Percentiles rank a stretch among this genome's conserved stretches.
phyloP scores from a whole-genome alignment of 805 yeast species.

The Kazachstania viticola region DNA sequence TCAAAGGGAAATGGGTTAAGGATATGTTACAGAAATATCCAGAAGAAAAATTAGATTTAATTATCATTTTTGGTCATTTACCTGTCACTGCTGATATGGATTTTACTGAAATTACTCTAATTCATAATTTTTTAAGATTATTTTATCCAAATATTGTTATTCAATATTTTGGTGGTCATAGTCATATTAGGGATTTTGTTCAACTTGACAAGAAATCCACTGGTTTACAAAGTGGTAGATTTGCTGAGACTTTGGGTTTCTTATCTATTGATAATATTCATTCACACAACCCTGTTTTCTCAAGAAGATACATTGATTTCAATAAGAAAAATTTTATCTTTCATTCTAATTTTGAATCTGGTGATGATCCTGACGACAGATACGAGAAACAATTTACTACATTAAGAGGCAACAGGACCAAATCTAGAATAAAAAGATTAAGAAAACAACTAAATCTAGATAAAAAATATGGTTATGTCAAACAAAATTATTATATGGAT shows the following conservation, averaged over 20 bases:
- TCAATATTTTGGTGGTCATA: slow-evolving; percentile 90
- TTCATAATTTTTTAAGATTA: slow-evolving; percentile 38
- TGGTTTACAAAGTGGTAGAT: slow-evolving; percentile 87
- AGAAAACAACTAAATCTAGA: slow-evolving; percentile 44
- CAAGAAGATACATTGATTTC: slow-evolving; percentile 75
- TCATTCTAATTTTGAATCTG: slow-evolving; percentile 35
- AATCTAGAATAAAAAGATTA: slow-evolving; percentile 32
- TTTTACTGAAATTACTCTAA: slow-evolving; percentile 24
- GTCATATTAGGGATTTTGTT: slow-evolving; percentile 80
- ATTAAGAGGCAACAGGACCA: slow-evolving; percentile 37
- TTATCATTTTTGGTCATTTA: slow-evolving; percentile 69
- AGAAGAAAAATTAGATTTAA: slow-evolving; percentile 42
- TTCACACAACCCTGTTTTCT: slow-evolving; percentile 24
- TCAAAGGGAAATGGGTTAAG: slow-evolving; percentile 55
- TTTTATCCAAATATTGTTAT: slow-evolving; percentile 52
- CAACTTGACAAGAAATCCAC: slow-evolving; percentile 54
- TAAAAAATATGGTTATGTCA: slow-evolving; percentile 52
- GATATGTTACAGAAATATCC: slow-evolving; percentile 28
- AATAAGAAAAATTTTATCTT: slow-evolving; percentile 56
- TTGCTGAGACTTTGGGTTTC: slow-evolving; percentile 91
- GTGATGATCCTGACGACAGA: not conserved
- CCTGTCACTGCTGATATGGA: slow-evolving; percentile 41
- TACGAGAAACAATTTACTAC: too few species aligned
- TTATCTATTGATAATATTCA: slow-evolving; percentile 39
- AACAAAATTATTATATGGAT: slow-evolving; percentile 51